phyloP scores from a whole-genome alignment of 768 basidiomycete genomes.

The Kwoniella pini region DNA sequence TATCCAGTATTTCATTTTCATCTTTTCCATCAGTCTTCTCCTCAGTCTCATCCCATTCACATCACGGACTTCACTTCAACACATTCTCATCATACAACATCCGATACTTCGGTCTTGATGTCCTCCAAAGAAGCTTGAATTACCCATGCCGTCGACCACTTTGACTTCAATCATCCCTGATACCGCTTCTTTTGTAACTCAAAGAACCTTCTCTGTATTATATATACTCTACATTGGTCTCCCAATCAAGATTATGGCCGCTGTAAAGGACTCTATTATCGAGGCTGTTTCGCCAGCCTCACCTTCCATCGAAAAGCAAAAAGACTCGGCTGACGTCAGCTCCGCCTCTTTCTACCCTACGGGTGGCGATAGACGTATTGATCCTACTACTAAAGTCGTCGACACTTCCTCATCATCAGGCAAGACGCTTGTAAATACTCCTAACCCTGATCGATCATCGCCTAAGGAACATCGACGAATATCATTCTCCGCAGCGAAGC shows the following conservation, averaged over 20 bases:
- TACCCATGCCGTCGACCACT: slow-evolving; percentile 2
- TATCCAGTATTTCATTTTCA: not conserved
- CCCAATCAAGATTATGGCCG: slow-evolving; percentile 16
- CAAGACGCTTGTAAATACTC: slow-evolving; percentile 4
- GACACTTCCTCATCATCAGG: slow-evolving; percentile 1
- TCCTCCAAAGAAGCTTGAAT: not conserved
- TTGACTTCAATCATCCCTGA: slow-evolving; percentile 1
- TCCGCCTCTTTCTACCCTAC: not conserved
- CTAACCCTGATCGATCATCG: slow-evolving; percentile 9
- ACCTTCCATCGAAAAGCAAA: not conserved
- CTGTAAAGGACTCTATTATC: slow-evolving; percentile 7
- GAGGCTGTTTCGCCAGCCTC: slow-evolving; percentile 6
- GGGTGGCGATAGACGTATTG: not conserved
- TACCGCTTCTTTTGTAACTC: slow-evolving; percentile 9
- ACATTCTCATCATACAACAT: not conserved
- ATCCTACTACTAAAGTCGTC: not conserved
- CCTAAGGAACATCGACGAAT: not conserved
- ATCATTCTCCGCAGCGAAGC: slow-evolving; percentile 6
- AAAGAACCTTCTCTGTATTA: slow-evolving; percentile 4
- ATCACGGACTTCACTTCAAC: not conserved
- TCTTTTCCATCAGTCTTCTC: not conserved
- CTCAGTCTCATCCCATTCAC: not conserved
- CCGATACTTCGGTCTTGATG: not conserved
- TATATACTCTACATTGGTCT: slow-evolving; percentile 15
- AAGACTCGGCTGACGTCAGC: slow-evolving; percentile 3